A percentile compares a stretch with the other conserved stretches of the same genome.
Conservation (phyloP, 148 eudicot genomes). For the Talinum fruticosum region DNA sequence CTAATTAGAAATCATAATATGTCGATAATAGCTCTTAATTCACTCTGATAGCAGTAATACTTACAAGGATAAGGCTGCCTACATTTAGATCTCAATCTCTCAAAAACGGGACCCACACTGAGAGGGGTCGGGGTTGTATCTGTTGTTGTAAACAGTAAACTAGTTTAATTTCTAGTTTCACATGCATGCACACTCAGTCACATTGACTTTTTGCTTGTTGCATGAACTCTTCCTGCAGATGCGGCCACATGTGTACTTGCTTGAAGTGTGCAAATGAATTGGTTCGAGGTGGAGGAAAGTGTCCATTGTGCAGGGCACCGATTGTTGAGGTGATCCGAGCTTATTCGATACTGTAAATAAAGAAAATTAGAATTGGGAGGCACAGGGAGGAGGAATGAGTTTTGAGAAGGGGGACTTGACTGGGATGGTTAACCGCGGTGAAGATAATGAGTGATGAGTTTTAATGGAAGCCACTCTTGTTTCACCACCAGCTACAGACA, state of each 20-base stretch:
- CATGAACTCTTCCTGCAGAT: constrained; percentile 43
- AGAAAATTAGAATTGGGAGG: constrained; percentile 11
- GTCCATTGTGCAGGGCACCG: constrained; percentile 97
- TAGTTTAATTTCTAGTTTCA: not conserved
- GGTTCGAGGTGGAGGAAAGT: constrained; percentile 88
- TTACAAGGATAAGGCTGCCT: no score
- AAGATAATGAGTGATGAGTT: constrained; percentile 25
- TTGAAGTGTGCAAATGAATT: constrained; percentile 87
- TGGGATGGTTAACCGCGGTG: constrained; percentile 2
- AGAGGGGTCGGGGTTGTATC: no score
- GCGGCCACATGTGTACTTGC: constrained; percentile 99
- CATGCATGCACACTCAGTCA: not conserved
- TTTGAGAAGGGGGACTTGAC: constrained; percentile 13
- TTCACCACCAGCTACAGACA: constrained; percentile 13
- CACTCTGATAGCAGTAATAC: no score
- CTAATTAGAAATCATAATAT: no score
- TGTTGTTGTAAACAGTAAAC: not conserved
- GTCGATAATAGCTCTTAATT: no score
- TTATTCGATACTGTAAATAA: constrained; percentile 80
- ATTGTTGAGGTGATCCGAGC: constrained; percentile 92
- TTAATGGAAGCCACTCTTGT: constrained; percentile 19
- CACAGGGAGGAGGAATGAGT: constrained; percentile 4
- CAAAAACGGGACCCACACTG: no score
- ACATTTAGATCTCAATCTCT: no score
- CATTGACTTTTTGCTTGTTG: constrained; percentile 3